Conservation (phyloP, 352 stramenopile genomes). For the Phytophthora colocasiae region DNA sequence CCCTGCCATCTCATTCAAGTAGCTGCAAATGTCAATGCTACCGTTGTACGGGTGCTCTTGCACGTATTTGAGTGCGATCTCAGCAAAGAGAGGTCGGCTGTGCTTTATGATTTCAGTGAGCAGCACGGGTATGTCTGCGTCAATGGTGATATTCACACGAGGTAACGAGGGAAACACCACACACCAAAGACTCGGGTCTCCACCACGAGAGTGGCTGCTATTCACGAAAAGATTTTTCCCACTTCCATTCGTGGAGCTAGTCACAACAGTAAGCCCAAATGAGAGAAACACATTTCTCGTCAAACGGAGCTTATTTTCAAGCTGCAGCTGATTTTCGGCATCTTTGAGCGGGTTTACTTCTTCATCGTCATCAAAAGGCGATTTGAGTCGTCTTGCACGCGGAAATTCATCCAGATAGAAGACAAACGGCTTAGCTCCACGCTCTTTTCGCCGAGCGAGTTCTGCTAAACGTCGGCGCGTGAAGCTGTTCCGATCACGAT, state of each 20-base stretch:
- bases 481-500: neutral
- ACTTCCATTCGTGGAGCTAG: slow-evolving; percentile 7
- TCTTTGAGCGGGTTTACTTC: too few relatives aligned
- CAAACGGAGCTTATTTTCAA: neutral
- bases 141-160: neutral
- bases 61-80: too few relatives aligned
- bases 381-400: neutral
- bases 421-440: slow-evolving; percentile 2
- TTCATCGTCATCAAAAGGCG: neutral
- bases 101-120: too few relatives aligned
- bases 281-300: slow-evolving; percentile 8
- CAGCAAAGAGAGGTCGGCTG: too few relatives aligned
- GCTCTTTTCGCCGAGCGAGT: neutral
- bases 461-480: neutral
- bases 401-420: slow-evolving; percentile 5
- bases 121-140: too few relatives aligned
- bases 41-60: too few relatives aligned
- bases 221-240: neutral
- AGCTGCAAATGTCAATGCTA: neutral
- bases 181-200: neutral
- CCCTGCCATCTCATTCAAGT: neutral
- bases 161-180: slow-evolving; percentile 1
- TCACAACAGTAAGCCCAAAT: slow-evolving; percentile 5
- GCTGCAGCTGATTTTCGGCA: neutral
- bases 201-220: neutral